A percentile compares a stretch with the other conserved stretches of the same genome.
Conservation (phyloP, 192 early-diverging fungal genomes). For the Coemansia sp. region DNA sequence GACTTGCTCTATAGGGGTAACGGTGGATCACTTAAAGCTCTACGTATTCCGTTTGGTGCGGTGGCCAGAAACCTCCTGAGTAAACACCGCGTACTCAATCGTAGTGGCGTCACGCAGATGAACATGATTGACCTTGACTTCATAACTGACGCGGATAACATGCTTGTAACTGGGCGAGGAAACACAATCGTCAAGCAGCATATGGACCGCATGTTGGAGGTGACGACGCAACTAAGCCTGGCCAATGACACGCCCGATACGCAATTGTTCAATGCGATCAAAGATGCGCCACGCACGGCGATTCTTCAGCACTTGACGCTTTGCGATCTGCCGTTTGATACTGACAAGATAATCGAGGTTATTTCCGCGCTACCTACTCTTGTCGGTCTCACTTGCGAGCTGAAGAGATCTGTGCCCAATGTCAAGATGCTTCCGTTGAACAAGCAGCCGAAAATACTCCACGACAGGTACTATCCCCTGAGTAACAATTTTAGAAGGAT, state of each 20-base stretch:
- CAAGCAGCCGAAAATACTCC: neutral
- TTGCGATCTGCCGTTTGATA: neutral
- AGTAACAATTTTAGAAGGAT: neutral
- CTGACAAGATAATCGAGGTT: neutral
- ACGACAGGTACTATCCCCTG: neutral
- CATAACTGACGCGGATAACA: neutral
- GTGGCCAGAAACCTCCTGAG: neutral
- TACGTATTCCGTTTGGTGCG: neutral
- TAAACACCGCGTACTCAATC: neutral
- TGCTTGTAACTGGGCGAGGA: neutral
- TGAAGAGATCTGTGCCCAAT: neutral
- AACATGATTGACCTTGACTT: neutral
- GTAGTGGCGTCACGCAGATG: neutral
- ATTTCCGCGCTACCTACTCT: neutral
- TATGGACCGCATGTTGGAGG: neutral
- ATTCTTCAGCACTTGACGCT: neutral
- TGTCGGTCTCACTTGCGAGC: neutral
- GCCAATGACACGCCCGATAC: neutral
- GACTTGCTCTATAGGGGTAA: constrained; percentile 2
- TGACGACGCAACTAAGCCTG: neutral
- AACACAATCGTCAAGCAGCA: neutral
- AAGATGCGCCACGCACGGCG: neutral
- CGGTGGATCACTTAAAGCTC: neutral
- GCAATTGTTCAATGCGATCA: neutral
- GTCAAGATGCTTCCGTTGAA: neutral